Percentiles rank a stretch among this genome's conserved stretches.
phyloP scores from a whole-genome alignment of 345 rosid species.

The Acer yangbiense region DNA sequence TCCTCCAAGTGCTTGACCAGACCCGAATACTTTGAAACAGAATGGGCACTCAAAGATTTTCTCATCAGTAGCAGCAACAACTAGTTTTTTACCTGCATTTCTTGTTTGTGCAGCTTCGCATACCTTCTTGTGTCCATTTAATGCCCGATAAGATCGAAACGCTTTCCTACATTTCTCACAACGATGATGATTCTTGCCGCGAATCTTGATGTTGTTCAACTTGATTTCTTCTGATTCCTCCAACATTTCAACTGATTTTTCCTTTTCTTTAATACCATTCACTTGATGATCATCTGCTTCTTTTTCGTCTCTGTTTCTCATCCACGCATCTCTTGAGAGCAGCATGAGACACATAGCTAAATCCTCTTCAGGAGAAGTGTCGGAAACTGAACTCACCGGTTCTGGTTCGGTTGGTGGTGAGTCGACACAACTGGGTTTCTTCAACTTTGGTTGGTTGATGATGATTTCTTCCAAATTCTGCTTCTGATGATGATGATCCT shows the following conservation, averaged over 20 bases:
- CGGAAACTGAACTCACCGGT: conserved; percentile 81
- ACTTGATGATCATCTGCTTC: conserved; percentile 14
- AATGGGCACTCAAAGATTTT: conserved; percentile 59
- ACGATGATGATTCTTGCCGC: conserved; percentile 27
- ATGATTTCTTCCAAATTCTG: conserved; percentile 15
- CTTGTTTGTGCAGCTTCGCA: conserved; percentile 19
- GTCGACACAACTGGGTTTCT: conserved; percentile 29
- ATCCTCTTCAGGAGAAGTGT: conserved; percentile 70
- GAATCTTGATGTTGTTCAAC: conserved; percentile 21
- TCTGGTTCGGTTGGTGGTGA: conserved; percentile 53
- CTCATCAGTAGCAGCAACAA: conserved; percentile 8
- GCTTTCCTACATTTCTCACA: conserved; percentile 61
- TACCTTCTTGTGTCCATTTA: conserved; percentile 51
- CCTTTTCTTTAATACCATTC: conserved; percentile 9
- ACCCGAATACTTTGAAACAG: conserved; percentile 61
- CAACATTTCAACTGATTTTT: conserved; percentile 24
- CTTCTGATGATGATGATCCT: conserved; percentile 20
- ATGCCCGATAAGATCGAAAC: conserved; percentile 60
- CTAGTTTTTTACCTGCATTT: conserved; percentile 26
- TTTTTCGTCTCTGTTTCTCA: conserved; percentile 27
- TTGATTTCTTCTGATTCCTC: conserved; percentile 41
- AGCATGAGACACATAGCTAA: conserved; percentile 93
- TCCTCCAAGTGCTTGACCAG: conserved; percentile 85
- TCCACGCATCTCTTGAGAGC: conserved; percentile 90
- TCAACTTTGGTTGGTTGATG: conserved; percentile 22